phyloP scores from a whole-genome alignment of 495 filamentous ascomycete species.

The Hypoxylon perforatum region DNA sequence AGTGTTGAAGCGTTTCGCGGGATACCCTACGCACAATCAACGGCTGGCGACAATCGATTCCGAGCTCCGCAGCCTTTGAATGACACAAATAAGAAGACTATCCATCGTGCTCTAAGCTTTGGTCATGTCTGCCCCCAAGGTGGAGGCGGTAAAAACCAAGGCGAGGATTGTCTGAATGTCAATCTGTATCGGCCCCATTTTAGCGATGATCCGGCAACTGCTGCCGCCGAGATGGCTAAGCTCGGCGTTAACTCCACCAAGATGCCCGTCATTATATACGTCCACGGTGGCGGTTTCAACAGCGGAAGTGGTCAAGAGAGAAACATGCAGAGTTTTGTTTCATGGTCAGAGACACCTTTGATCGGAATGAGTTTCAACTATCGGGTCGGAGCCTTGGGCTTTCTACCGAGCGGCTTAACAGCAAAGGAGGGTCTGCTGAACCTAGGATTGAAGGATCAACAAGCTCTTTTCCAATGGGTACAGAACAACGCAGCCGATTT shows the following conservation, averaged over 20 bases:
- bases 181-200: conserved; percentile 60
- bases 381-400: conserved; percentile 74
- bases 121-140: conserved; percentile 57
- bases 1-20: conserved; percentile 68
- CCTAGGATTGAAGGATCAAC: conserved; percentile 76
- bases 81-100: conserved; percentile 38
- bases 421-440: conserved; percentile 70
- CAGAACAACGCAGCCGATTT: conserved; percentile 68
- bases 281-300: conserved; percentile 68
- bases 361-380: conserved; percentile 76
- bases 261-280: conserved; percentile 69
- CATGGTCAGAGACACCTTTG: conserved; percentile 63
- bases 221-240: conserved; percentile 36
- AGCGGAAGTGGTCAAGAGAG: conserved; percentile 54
- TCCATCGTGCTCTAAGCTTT: conserved; percentile 52
- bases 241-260: conserved; percentile 45
- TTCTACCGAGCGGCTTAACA: conserved; percentile 65
- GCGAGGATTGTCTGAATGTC: conserved; percentile 64
- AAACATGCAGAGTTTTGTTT: conserved; percentile 63
- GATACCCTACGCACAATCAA: conserved; percentile 68
- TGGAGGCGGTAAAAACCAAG: conserved; percentile 41
- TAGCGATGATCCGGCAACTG: conserved; percentile 35
- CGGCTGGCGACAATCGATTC: conserved; percentile 67
- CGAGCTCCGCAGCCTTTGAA: conserved; percentile 58
- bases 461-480: conserved; percentile 72